Percentiles rank a stretch among this genome's conserved stretches.
These are phyloP conservation scores for Babjeviella inositovora DNA, from an alignment of 805 yeast species.

Conservation along the genomic window DNA sequence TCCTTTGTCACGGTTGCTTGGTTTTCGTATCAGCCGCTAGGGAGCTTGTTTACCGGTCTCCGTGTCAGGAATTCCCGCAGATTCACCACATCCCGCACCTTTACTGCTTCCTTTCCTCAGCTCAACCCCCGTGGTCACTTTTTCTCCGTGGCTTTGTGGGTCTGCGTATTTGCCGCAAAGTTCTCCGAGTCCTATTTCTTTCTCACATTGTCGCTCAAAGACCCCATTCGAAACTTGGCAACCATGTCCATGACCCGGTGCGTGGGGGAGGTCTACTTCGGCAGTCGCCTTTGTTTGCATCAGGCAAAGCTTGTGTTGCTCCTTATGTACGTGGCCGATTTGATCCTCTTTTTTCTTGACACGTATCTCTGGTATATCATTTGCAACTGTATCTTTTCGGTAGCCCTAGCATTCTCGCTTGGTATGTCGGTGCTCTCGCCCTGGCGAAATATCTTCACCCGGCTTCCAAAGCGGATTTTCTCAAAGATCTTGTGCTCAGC, in stretches of 20 bases:
- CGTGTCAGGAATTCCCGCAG: constrained; percentile 76
- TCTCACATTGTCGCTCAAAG: constrained; percentile 77
- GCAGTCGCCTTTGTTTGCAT: constrained; percentile 54
- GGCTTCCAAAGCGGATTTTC: constrained; percentile 97
- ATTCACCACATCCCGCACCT: constrained; percentile 87
- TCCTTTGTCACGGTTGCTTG: constrained; percentile 73
- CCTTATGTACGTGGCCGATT: constrained; percentile 83
- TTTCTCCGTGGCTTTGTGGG: constrained; percentile 90
- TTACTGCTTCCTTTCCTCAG: constrained; percentile 80
- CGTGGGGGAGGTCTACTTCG: constrained; percentile 89
- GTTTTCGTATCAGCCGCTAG: constrained; percentile 91
- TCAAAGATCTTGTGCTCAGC: constrained; percentile 95
- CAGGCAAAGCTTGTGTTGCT: constrained; percentile 87
- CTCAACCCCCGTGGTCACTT: constrained; percentile 86
- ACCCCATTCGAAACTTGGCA: constrained; percentile 84
- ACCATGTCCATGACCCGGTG: constrained; percentile 86
- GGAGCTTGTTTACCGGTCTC: constrained; percentile 89
- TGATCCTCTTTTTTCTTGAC: constrained; percentile 94
- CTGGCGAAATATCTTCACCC: constrained; percentile 97
- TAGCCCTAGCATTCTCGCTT: constrained; percentile 94
- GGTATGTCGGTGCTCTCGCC: constrained; percentile 99
- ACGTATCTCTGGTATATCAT: constrained; percentile 98
- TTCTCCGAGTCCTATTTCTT: constrained; percentile 84
- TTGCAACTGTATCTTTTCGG: constrained; percentile 87
- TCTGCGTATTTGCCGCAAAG: constrained; percentile 78